Percentiles rank a stretch among this genome's conserved stretches.
Conservation (phyloP, 768 basidiomycete genomes). For the Leucosporidium scottii region DNA sequence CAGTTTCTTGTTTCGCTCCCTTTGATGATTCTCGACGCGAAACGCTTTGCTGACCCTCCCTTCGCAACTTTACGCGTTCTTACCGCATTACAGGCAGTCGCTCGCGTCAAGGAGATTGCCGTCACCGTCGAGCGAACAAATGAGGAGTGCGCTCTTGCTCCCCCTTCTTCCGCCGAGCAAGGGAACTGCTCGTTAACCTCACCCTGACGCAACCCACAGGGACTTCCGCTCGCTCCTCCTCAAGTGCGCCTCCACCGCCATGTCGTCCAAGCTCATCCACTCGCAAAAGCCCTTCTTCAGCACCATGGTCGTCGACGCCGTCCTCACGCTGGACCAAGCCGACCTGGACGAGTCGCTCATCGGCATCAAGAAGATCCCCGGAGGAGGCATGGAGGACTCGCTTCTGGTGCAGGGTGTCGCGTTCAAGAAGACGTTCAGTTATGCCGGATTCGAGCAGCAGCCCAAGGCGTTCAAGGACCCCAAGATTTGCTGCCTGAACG, state of each 20-base stretch:
- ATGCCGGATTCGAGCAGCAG: slow-evolving; percentile 98
- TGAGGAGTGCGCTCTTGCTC: slow-evolving; percentile 60
- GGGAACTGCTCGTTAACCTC: background rate
- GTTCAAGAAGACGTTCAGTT: slow-evolving; percentile 99
- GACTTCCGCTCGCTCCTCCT: slow-evolving; percentile 87
- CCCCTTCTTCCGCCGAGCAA: background rate
- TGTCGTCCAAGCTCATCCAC: slow-evolving; percentile 99
- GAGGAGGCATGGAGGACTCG: slow-evolving; percentile 96
- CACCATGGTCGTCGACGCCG: slow-evolving; percentile 96
- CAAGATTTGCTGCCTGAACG: slow-evolving; percentile 86
- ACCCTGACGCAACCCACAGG: slow-evolving; percentile 46
- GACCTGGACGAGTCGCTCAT: slow-evolving; percentile 94
- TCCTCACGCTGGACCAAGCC: slow-evolving; percentile 80
- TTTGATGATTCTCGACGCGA: slow-evolving; percentile 1
- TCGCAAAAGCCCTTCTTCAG: slow-evolving; percentile 99
- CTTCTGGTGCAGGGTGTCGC: slow-evolving; percentile 81
- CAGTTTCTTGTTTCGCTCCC: slow-evolving; percentile 38
- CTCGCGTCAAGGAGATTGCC: slow-evolving; percentile 82
- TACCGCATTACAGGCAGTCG: slow-evolving; percentile 53
- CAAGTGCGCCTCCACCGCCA: slow-evolving; percentile 97
- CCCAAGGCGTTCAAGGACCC: slow-evolving; percentile 86
- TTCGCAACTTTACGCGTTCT: background rate
- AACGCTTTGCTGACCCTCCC: background rate
- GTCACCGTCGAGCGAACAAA: slow-evolving; percentile 81
- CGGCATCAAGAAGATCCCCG: slow-evolving; percentile 69